Base-by-base conservation (phyloP, 176 grass and related monocot genomes). In the Poa pratensis region DNA sequence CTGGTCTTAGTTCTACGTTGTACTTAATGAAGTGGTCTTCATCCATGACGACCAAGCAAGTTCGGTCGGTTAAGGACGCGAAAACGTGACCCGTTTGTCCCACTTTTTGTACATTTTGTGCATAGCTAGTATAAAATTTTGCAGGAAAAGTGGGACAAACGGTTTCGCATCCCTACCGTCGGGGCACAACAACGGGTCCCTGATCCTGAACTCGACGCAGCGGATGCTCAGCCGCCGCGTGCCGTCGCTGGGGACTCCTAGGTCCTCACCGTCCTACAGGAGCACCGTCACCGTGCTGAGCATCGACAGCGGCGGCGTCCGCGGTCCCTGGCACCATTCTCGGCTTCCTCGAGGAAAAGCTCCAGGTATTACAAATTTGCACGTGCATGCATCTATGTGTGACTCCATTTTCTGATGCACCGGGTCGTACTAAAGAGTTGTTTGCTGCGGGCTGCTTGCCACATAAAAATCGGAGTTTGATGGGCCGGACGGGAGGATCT, bases 241-340 rank as follows among this genome's bases (percentile, higher is more conserved):
- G 13, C 9, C 69, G 43, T 73, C 43, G 14, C 43, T 73, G 43
- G n/a, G 43, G 22, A 26, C 42, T 3, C 70, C 70, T 23, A 73
- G 3, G 43, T 49, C 43, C 22, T 23, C 70, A 14, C 43, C 70
- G 0, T 73, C 70, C 22, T 28, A 50, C 1, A 13, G 70, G 70
- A 73, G 43, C 43, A 50, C 23, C 43, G 70, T 73, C 43, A 50
- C 70, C 14, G 70, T 73, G 70, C 70, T 73, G 0, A 73, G 70
- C 43, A 73, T 73, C 43, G 70, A 73, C 70, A 23, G 70, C 14
- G 43, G 43, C 1, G 70, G 70, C 43, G 70, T 73, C 3, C 70
- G 70, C 7, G 70, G 70, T 73, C 70, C 70, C 43, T 3, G 70
- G 70, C 70, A 73, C 70, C 22, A 73, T 73, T 43, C 70, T 73